Conservation (phyloP, 2,329 filamentous ascomycete species). For the Fusarium sp. region DNA sequence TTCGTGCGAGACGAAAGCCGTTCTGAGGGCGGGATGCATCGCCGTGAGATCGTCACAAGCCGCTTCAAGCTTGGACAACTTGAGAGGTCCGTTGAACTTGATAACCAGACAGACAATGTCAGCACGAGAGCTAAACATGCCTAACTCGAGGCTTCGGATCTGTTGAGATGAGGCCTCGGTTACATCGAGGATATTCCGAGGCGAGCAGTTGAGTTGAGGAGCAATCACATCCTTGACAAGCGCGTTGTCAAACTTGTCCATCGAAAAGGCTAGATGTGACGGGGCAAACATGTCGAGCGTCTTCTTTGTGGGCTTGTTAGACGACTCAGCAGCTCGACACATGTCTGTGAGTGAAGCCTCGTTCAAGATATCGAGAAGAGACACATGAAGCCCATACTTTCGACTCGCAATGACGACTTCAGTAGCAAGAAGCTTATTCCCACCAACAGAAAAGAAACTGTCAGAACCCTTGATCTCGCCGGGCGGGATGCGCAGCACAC, state of each 20-base stretch:
- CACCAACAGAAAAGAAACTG: conserved; percentile 61
- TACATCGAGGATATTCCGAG: conserved; percentile 59
- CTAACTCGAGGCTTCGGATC: conserved; percentile 61
- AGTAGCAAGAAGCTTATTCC: conserved; percentile 59
- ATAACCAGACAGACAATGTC: conserved; percentile 63
- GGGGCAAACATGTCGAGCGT: background rate
- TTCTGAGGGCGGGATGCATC: conserved; percentile 66
- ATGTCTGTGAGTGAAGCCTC: conserved; percentile 59
- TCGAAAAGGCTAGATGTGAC: background rate
- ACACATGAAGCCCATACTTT: conserved; percentile 55
- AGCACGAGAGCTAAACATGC: conserved; percentile 57
- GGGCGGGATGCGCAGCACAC: conserved; percentile 55
- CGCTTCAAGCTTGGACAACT: conserved; percentile 58
- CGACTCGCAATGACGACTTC: conserved; percentile 60
- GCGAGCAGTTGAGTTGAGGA: conserved; percentile 57
- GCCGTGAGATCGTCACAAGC: conserved; percentile 59
- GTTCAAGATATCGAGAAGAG: conserved; percentile 57
- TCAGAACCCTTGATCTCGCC: conserved; percentile 56
- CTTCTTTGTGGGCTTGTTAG: conserved; percentile 25
- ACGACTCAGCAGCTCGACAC: conserved; percentile 51
- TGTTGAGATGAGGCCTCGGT: conserved; percentile 63
- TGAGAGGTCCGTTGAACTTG: conserved; percentile 59
- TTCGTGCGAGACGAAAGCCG: conserved; percentile 63
- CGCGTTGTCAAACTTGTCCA: conserved; percentile 44
- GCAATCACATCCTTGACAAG: conserved; percentile 58